These are phyloP conservation scores for Capsicum baccatum DNA, from an alignment of 257 asterid genomes.

Conservation along the genomic window DNA sequence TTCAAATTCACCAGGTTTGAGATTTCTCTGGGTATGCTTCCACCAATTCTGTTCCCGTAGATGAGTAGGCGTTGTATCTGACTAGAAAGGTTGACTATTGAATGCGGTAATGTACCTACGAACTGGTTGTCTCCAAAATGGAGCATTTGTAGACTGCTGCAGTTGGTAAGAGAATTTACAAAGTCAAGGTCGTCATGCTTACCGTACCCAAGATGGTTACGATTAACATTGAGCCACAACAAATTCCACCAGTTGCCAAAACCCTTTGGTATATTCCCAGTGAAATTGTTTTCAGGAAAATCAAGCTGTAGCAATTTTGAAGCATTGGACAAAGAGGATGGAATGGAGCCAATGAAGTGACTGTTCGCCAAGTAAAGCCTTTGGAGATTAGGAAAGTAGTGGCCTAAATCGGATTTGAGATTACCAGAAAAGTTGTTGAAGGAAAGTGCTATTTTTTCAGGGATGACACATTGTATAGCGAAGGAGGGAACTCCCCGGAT, in stretches of 20 bases:
- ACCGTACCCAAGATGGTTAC: constrained; percentile 45
- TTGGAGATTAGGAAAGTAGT: constrained; percentile 43
- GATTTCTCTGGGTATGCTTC: constrained; percentile 50
- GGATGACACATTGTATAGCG: constrained; percentile 48
- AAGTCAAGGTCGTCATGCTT: constrained; percentile 45
- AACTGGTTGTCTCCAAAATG: constrained; percentile 40
- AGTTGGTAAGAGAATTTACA: constrained; percentile 46
- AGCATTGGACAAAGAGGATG: constrained; percentile 51
- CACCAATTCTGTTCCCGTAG: constrained; percentile 38
- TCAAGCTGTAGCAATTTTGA: constrained; percentile 46
- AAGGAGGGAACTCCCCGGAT: constrained; percentile 49
- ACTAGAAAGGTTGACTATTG: constrained; percentile 46
- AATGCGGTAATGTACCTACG: constrained; percentile 45
- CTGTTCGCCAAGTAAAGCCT: constrained; percentile 42
- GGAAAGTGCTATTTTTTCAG: constrained; percentile 41
- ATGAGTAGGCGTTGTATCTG: constrained; percentile 39
- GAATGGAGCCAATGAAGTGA: constrained; percentile 47
- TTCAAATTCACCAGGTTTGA: constrained; percentile 44
- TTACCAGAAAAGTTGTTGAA: constrained; percentile 47
- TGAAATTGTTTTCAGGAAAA: constrained; percentile 41
- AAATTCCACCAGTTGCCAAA: constrained; percentile 41
- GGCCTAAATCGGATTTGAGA: constrained; percentile 45
- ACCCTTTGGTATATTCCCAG: constrained; percentile 46
- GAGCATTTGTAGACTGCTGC: constrained; percentile 45
- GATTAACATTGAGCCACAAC: constrained; percentile 33